Conservation (phyloP, 1,284 basidiomycete species). For the Naganishia albida region DNA sequence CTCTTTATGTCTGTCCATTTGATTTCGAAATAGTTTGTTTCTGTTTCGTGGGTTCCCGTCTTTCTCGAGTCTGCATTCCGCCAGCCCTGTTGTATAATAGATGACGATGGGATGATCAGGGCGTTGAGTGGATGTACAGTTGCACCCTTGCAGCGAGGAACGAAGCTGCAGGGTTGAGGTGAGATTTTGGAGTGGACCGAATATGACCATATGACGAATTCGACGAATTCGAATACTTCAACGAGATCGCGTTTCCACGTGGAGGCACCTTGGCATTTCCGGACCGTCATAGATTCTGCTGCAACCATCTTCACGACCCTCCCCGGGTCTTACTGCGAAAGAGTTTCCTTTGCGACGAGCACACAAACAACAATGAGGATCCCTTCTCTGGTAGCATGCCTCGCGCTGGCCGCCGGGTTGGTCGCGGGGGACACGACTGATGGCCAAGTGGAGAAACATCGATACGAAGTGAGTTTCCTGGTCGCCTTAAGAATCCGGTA, state of each 20-base stretch:
- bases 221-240: too few species aligned
- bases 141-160: too few species aligned
- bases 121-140: not conserved
- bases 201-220: slow-evolving; percentile 5
- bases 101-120: not conserved
- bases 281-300: slow-evolving; percentile 10
- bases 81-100: slow-evolving; percentile 1
- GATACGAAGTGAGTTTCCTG: slow-evolving; percentile 69
- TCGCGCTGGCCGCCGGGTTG: slow-evolving; percentile 5
- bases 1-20: slow-evolving; percentile 18
- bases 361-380: slow-evolving; percentile 34
- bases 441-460: slow-evolving; percentile 56
- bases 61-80: slow-evolving; percentile 15
- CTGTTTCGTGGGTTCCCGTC: slow-evolving; percentile 1
- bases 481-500: slow-evolving; percentile 17
- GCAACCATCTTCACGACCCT: not conserved
- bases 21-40: slow-evolving; percentile 27
- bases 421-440: slow-evolving; percentile 50
- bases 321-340: not conserved
- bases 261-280: slow-evolving; percentile 4
- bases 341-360: not conserved
- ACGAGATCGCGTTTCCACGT: slow-evolving; percentile 2
- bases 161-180: too few species aligned
- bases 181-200: not conserved
- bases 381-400: not conserved